Evolutionary conservation across 2,329 filamentous ascomycete species (phyloP).

Genomic region (Esteya vermicola): DNA sequence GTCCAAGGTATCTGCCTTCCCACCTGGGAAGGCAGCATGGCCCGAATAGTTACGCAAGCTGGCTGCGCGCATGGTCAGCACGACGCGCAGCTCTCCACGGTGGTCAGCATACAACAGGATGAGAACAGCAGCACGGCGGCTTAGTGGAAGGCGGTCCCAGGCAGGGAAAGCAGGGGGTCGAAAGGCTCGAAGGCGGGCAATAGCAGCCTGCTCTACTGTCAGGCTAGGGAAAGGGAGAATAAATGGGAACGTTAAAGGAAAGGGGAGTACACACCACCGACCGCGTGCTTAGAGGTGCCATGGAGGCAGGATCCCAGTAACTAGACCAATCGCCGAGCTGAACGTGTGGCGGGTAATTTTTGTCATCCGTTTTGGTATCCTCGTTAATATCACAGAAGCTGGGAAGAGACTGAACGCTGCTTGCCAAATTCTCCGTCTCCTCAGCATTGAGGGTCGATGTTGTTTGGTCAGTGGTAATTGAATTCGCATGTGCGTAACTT

Average conservation of each 20-base stretch:
- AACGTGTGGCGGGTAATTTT: too few species aligned
- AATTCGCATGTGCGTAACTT: too few species aligned
- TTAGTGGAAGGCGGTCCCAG: conserved; percentile 47
- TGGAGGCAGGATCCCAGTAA: conserved; percentile 43
- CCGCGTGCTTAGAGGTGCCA: conserved; percentile 39
- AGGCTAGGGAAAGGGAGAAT: not conserved
- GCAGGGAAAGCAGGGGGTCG: conserved; percentile 44
- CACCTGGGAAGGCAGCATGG: conserved; percentile 76
- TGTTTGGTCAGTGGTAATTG: too few species aligned
- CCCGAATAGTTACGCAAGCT: conserved; percentile 58
- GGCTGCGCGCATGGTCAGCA: conserved; percentile 54
- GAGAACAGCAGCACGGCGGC: conserved; percentile 70
- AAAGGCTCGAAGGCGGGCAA: conserved; percentile 47
- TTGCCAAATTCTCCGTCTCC: too few species aligned
- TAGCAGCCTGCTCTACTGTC: conserved; percentile 33
- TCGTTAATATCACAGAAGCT: too few species aligned
- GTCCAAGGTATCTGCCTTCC: conserved; percentile 45
- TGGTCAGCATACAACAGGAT: conserved; percentile 79
- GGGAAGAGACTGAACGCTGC: conserved; percentile 4
- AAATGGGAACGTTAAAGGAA: not conserved
- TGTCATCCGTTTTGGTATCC: too few species aligned
- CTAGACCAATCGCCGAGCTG: conserved; percentile 26
- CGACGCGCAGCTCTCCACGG: conserved; percentile 60
- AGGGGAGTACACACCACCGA: conserved; percentile 32
- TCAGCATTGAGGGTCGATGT: too few species aligned